Conservation (phyloP, 805 yeast species). For the Cyberlindnera xishuangbannaensis region DNA sequence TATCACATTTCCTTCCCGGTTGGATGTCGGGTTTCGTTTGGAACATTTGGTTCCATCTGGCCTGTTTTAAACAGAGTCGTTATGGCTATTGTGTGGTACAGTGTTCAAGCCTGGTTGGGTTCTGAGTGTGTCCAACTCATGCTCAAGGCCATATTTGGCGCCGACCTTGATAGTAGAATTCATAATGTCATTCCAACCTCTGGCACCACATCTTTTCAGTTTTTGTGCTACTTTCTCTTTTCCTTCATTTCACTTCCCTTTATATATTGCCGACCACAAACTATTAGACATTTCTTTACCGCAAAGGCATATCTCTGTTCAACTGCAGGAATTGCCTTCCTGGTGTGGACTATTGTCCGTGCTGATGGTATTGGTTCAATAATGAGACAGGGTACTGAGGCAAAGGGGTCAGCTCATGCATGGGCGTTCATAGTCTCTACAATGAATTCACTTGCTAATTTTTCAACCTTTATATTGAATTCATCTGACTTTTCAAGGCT, state of each 20-base stretch:
- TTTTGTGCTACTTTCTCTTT: slow-evolving; percentile 72
- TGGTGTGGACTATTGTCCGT: slow-evolving; percentile 78
- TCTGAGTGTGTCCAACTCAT: slow-evolving; percentile 76
- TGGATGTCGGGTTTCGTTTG: slow-evolving; percentile 74
- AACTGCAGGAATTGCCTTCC: slow-evolving; percentile 74
- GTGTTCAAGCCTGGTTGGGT: slow-evolving; percentile 81
- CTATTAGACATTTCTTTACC: slow-evolving; percentile 77
- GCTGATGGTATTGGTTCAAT: slow-evolving; percentile 78
- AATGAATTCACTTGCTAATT: slow-evolving; percentile 80
- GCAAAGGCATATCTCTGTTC: slow-evolving; percentile 76
- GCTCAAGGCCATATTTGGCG: slow-evolving; percentile 72
- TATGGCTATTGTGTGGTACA: slow-evolving; percentile 84
- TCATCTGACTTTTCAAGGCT: slow-evolving; percentile 89
- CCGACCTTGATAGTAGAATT: slow-evolving; percentile 53
- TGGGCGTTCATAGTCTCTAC: slow-evolving; percentile 81
- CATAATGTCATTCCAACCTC: slow-evolving; percentile 55
- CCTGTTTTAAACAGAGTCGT: slow-evolving; percentile 84
- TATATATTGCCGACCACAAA: slow-evolving; percentile 76
- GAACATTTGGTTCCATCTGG: slow-evolving; percentile 83
- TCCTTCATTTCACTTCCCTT: slow-evolving; percentile 79
- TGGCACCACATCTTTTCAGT: slow-evolving; percentile 65
- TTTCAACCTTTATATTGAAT: slow-evolving; percentile 82
- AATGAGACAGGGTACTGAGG: slow-evolving; percentile 45
- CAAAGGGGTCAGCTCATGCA: slow-evolving; percentile 57
- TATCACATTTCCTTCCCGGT: slow-evolving; percentile 87